Evolutionary conservation across 1,284 basidiomycete genomes (phyloP).

Genomic region (Malassezia caprae): DNA sequence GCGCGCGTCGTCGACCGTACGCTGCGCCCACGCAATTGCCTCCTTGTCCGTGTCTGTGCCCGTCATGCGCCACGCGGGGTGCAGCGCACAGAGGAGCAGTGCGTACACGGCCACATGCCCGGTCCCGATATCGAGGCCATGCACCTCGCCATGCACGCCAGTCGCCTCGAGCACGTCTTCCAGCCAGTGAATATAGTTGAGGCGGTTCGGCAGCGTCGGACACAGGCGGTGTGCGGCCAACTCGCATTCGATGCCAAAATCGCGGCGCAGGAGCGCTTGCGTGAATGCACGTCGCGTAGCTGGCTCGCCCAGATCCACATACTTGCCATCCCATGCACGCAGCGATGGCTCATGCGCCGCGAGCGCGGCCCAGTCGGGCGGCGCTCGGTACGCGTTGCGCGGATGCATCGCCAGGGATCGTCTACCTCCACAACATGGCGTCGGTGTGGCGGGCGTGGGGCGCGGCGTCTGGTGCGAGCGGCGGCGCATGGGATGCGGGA

Average conservation of each 20-base stretch:
- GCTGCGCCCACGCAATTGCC: slow-evolving; percentile 2
- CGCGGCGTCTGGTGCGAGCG: background rate
- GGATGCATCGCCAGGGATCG: slow-evolving; percentile 9
- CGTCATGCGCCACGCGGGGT: slow-evolving; percentile 9
- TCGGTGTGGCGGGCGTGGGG: background rate
- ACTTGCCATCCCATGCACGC: background rate
- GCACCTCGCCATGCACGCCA: background rate
- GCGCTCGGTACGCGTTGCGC: slow-evolving; percentile 10
- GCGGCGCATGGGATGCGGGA: background rate
- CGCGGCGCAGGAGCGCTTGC: slow-evolving; percentile 15
- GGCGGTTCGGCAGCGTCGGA: slow-evolving; percentile 21
- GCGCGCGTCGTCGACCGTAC: slow-evolving; percentile 58
- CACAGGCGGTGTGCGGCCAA: slow-evolving; percentile 19
- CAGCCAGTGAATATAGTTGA: slow-evolving; percentile 20
- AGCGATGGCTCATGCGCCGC: slow-evolving; percentile 1
- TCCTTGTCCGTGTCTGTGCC: slow-evolving; percentile 12
- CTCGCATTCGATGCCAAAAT: slow-evolving; percentile 19
- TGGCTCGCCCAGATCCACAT: slow-evolving; percentile 16
- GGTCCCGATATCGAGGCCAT: slow-evolving; percentile 60
- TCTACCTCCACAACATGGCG: background rate
- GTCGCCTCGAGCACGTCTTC: slow-evolving; percentile 13
- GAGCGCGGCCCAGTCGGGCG: slow-evolving; percentile 6
- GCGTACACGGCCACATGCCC: slow-evolving; percentile 83
- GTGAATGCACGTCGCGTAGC: slow-evolving; percentile 16
- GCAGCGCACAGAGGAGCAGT: slow-evolving; percentile 54